Base-by-base conservation (phyloP, 2,329 filamentous ascomycete genomes). In the Cucurbitaria berberidis region DNA sequence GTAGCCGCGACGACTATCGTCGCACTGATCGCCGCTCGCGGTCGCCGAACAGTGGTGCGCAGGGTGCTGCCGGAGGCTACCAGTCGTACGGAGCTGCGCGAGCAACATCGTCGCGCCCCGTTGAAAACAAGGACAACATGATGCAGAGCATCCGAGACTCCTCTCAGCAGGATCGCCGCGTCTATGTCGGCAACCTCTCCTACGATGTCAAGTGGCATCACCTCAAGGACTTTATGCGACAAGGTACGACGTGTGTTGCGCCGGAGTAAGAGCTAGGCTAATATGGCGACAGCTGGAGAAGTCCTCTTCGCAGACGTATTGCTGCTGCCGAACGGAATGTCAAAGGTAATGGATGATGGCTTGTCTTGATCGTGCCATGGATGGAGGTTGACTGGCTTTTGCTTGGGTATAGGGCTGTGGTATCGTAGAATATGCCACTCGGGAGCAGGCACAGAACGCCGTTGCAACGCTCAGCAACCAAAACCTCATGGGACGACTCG, bases 171-270 rank as follows among this genome's bases (percentile, higher is more conserved):
- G 95, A 99, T 84, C 93, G 95, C 74, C 93, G 95, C 66, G 95
- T 99, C 86, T 99, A 99, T 77, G 95, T 99, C 76, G 95, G 95
- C 79, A 99, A 99, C 77, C 85, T 99, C 68, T 95, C 93, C 44
- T 99, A 99, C 82, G 95, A 99, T 83, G 95, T 99, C 77, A 99
- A 99, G 83, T 99, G 95, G 95, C 93, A 98, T 82, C 95, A 98
- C 74, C 86, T 99, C 60, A 99, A 99, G 83, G 95, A 99, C 82
- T 98, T 98, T 77, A 99, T 99, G 95, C 90, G 95, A 86, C 91
- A 96, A 87, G 93, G 95, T 98, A 83, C 82, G 89, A 65, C 64
- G 62, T 24, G 58, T 36, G 60, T 19, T 39, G 48, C 55, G 45
- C 56, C 43, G 44, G 44, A 36, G 45, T 52, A 52, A 59, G 59